phyloP scores from a whole-genome alignment of 1,284 basidiomycete species.

The Rhodotorula mucilaginosa region DNA sequence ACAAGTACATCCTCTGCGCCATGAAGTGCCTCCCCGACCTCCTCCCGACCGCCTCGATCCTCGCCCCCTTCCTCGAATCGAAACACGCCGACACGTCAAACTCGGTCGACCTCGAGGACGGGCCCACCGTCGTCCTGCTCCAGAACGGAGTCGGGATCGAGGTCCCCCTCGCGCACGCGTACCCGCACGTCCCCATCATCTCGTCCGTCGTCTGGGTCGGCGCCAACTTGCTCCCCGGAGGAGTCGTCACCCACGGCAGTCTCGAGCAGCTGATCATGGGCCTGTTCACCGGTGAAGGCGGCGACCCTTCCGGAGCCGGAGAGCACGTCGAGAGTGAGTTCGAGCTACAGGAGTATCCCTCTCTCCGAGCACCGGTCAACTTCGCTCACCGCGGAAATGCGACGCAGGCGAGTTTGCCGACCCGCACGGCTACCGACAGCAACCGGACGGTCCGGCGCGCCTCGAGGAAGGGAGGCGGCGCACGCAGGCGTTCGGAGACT shows the following conservation, averaged over 20 bases:
- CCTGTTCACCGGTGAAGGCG: constrained; percentile 41
- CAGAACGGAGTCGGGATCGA: constrained; percentile 53
- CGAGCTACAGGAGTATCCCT: too few relatives aligned
- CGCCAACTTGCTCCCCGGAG: constrained; percentile 48
- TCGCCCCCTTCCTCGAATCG: constrained; percentile 39
- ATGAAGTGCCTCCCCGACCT: constrained; percentile 36
- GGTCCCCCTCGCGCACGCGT: constrained; percentile 48
- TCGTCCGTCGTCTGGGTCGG: constrained; percentile 53
- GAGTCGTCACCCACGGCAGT: constrained; percentile 26
- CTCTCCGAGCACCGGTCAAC: too few relatives aligned
- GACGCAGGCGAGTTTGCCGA: constrained; percentile 18
- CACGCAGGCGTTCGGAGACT: constrained; percentile 47
- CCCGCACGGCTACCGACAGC: constrained; percentile 32
- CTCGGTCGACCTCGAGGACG: constrained; percentile 24
- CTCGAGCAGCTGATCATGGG: constrained; percentile 50
- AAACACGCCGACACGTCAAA: constrained; percentile 2
- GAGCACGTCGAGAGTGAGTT: constrained; percentile 18
- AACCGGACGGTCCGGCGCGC: constrained; percentile 19
- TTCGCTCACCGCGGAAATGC: too few relatives aligned
- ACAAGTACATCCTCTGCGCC: constrained; percentile 30
- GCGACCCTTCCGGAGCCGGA: constrained; percentile 4
- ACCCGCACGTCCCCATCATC: constrained; percentile 47
- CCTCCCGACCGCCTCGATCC: constrained; percentile 34
- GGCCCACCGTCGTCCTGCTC: constrained; percentile 28
- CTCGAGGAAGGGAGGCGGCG: constrained; percentile 43